phyloP scores from a whole-genome alignment of 2,329 filamentous ascomycete genomes.

The Verticillium nubilum region DNA sequence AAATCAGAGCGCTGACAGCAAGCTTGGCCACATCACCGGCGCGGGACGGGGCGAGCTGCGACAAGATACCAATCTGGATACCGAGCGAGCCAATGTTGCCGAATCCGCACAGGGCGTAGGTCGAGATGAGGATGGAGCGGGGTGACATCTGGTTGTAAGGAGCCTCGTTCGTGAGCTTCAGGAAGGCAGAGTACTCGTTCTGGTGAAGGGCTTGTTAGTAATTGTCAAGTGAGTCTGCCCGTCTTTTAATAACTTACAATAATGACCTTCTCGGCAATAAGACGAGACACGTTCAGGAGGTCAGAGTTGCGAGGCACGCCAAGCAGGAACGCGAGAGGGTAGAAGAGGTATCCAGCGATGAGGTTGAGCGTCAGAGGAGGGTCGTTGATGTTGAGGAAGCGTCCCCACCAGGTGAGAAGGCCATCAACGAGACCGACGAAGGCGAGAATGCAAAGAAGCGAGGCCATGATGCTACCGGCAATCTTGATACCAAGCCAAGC shows the following conservation, averaged over 20 bases:
- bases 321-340: slow-evolving; percentile 74
- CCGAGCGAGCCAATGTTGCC: slow-evolving; percentile 85
- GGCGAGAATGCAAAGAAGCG: slow-evolving; percentile 78
- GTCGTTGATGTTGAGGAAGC: slow-evolving; percentile 67
- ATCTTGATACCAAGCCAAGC: slow-evolving; percentile 85
- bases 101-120: slow-evolving; percentile 78
- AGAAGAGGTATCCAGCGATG: slow-evolving; percentile 72
- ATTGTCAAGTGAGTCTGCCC: neutral
- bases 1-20: slow-evolving; percentile 70
- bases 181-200: slow-evolving; percentile 78
- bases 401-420: slow-evolving; percentile 77
- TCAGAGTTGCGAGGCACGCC: slow-evolving; percentile 65
- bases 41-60: slow-evolving; percentile 71
- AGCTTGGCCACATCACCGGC: slow-evolving; percentile 70
- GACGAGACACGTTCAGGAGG: slow-evolving; percentile 65
- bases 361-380: slow-evolving; percentile 58
- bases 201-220: slow-evolving; percentile 11
- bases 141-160: slow-evolving; percentile 55
- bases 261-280: slow-evolving; percentile 83
- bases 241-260: slow-evolving; percentile 38
- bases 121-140: slow-evolving; percentile 75
- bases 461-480: slow-evolving; percentile 73
- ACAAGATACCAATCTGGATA: slow-evolving; percentile 83
- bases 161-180: slow-evolving; percentile 37
- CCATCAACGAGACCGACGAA: slow-evolving; percentile 70